Percentiles rank a stretch among this genome's conserved stretches.
Evolutionary conservation across 2,329 filamentous ascomycete genomes (phyloP).

Genomic region (Diaporthe ampelina): DNA sequence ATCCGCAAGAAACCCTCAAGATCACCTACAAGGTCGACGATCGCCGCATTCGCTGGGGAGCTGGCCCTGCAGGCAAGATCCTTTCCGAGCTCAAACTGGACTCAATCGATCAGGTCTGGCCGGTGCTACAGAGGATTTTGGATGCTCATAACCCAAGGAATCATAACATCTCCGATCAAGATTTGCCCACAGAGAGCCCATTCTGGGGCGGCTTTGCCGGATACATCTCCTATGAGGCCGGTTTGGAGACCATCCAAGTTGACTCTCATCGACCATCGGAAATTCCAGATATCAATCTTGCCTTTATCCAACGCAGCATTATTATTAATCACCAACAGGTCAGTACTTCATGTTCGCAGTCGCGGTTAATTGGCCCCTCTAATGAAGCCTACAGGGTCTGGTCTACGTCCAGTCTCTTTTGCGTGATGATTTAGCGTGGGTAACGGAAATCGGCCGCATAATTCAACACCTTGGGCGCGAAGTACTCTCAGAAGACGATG

Average conservation of each 20-base stretch:
- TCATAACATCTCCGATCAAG: no score
- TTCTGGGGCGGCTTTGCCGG: slow-evolving; percentile 11
- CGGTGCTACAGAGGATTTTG: background rate
- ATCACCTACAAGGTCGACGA: slow-evolving; percentile 5
- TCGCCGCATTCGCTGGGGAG: slow-evolving; percentile 2
- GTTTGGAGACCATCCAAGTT: slow-evolving; percentile 6
- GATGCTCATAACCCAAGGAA: background rate
- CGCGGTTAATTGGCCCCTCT: background rate
- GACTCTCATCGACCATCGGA: background rate
- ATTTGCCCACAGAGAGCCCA: background rate
- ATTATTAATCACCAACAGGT: background rate
- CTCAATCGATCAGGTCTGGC: slow-evolving; percentile 8
- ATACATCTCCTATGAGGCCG: background rate
- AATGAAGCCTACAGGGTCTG: background rate
- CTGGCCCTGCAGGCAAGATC: background rate
- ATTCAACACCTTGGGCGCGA: background rate
- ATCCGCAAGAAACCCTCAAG: slow-evolving; percentile 3
- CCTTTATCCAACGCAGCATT: background rate
- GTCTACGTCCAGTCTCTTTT: slow-evolving; percentile 11
- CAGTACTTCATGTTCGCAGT: background rate
- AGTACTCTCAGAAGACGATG: background rate
- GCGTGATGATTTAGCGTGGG: background rate
- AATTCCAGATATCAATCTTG: slow-evolving; percentile 5
- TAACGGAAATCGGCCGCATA: background rate
- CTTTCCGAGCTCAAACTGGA: background rate